A percentile compares a stretch with the other conserved stretches of the same genome.
phyloP scores from a whole-genome alignment of 2,329 filamentous ascomycete genomes.

The Penicillium concentricum region DNA sequence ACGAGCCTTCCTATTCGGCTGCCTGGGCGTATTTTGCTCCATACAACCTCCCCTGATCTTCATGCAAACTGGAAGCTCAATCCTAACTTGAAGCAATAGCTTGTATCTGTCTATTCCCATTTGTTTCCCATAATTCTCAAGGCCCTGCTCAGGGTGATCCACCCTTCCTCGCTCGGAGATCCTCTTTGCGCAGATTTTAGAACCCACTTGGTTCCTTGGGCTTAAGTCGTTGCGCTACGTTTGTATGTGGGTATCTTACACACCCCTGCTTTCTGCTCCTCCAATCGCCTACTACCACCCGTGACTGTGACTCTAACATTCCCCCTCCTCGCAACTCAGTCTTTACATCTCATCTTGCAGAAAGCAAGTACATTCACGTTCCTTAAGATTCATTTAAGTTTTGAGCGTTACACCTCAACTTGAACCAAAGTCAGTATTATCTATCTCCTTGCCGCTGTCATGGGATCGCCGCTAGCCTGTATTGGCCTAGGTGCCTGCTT shows the following conservation, averaged over 20 bases:
- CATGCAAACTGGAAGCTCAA: conserved; percentile 3
- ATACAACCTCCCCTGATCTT: conserved; percentile 7
- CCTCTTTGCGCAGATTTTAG: conserved; percentile 8
- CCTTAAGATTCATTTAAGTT: not conserved
- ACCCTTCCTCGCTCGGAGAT: conserved; percentile 7
- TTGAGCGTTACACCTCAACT: not conserved
- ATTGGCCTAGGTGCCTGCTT: not conserved
- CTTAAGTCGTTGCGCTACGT: conserved; percentile 3
- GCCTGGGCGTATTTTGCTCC: not conserved
- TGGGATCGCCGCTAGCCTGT: conserved; percentile 1
- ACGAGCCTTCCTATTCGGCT: conserved; percentile 16
- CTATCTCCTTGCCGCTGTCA: not conserved
- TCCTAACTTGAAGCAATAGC: not conserved
- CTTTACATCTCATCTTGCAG: conserved; percentile 1
- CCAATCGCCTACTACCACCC: conserved; percentile 8
- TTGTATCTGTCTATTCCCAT: not conserved
- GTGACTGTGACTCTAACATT: conserved; percentile 9
- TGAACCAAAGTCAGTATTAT: conserved; percentile 13
- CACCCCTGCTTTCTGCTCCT: conserved; percentile 7
- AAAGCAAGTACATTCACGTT: not conserved
- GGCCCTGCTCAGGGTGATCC: conserved; percentile 3
- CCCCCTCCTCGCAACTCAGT: conserved; percentile 4
- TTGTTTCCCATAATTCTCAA: not conserved
- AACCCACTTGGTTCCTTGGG: conserved; percentile 13
- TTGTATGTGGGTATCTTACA: conserved; percentile 12